Evolutionary conservation across 1,139 yeast species (phyloP), one percentile per base, ranked within the genome.

Genomic region (Blastobotrys illinoisensis): DNA sequence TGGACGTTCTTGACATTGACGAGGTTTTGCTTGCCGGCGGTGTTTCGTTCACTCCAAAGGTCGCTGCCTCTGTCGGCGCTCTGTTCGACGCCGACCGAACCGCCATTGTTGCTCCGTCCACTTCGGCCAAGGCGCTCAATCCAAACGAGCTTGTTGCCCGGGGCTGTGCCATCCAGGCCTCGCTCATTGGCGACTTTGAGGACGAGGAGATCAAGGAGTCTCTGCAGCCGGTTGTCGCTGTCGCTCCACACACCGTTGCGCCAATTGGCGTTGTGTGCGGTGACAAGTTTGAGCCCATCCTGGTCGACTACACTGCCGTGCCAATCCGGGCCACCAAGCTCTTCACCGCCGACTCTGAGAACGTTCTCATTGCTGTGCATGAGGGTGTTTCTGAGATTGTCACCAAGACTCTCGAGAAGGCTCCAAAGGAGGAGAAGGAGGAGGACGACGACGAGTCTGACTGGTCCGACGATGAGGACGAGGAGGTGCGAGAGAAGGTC

Each of bases 121-220:
- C 80, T 57, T 90, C 86, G 70, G 64, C 87, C 60, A 87, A 87
- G 73, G 90, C 96, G 55, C 69, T 86, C 58, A 83, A 86, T 76
- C 97, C 99, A 59, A 83, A 88, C 66, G 99, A 95, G 76, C 79
- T 90, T 67, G 79, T 86, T 62, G 85, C 96, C 62, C 86, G 96
- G 70, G 99, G 99, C 75, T 96, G 97, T 59, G 97, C 99, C 58
- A 80, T 93, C 70, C 99, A 95, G 79, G 99, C 97, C 52, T 83
- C 96, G 46, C 77, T 95, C 70, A 79, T 91, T 62, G 88, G 88
- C 66, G 77, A 83, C 54, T 89, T 86, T 65, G 98, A 91, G 67
- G 88, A 80, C 57, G 95, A 87, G 54, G 98, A 91, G 74, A 80
- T 93, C 65, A 77, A 79, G 54, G 96, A 90, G 73, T 86, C 96